Evolutionary conservation across 192 early-diverging fungal genomes (phyloP), one percentile per base, ranked within the genome.

Genomic region (Backusella sp.): DNA sequence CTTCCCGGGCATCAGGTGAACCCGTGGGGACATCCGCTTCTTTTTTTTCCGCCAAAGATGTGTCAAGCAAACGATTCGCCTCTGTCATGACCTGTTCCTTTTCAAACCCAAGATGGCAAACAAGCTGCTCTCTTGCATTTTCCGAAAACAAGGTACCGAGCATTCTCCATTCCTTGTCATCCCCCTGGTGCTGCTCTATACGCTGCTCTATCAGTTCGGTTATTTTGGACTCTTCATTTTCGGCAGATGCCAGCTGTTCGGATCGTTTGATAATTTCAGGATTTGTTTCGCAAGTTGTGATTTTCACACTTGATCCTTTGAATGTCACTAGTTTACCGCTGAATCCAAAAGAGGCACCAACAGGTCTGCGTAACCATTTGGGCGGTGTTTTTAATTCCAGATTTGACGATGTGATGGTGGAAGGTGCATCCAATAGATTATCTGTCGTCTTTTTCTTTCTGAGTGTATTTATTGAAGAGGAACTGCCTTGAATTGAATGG

Each of bases 301-400:
- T 36, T 68, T 19, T 68, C 7, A 68, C 34, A 36, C 34, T 73
- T 35, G 77, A 79, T 52, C 78, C 77, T 39, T 86, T 81, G 79
- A 97, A 96, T 66, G 82, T 84, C 35, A 93, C 91, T n/a, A 98
- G 86, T 82, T 94, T 91, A 35, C 94, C 94, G 72, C 96, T 95
- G 73, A 95, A 97, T 7, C 92, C 93, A 87, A 93, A 99, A 4
- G 88, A 81, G 3, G 90, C 93, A 12, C 95, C 95, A 0, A 91
- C 90, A 17, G 96, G 96, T 6, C 96, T 84, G 14, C 92, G 88
- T 36, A 96, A 86, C 96, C 97, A 99, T 83, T 96, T 96, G 68
- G 97, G 97, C 35, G 97, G 93, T 56, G 92, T 86, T 73, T 91
- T 90, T 21, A 94, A 84, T 28, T 62, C 56, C 26, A 62, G 26